These are phyloP conservation scores for Melampsora americana DNA, from an alignment of 1,284 basidiomycete species.

Conservation along the genomic window DNA sequence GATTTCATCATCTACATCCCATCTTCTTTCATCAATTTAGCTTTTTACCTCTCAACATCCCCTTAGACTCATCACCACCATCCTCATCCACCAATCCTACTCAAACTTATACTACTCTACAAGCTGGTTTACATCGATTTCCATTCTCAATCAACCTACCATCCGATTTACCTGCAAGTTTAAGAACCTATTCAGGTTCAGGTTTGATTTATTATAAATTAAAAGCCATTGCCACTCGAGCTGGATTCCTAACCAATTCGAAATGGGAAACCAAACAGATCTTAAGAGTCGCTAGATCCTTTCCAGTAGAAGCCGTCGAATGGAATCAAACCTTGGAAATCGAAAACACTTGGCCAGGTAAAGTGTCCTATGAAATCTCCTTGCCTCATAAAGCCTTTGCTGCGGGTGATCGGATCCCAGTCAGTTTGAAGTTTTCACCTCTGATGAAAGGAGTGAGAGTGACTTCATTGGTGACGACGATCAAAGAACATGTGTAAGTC, in stretches of 20 bases:
- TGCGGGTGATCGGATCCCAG: conserved; percentile 75
- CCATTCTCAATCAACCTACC: conserved; percentile 58
- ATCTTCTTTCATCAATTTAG: conserved; percentile 22
- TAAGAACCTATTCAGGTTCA: conserved; percentile 62
- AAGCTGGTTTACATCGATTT: conserved; percentile 27
- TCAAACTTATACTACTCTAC: conserved; percentile 9
- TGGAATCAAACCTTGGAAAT: conserved; percentile 88
- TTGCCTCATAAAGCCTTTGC: conserved; percentile 72
- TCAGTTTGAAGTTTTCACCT: conserved; percentile 80
- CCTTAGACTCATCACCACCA: too few species aligned
- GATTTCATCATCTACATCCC: conserved; percentile 26
- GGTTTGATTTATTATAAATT: conserved; percentile 79
- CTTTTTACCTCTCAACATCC: conserved; percentile 8
- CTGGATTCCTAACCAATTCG: conserved; percentile 64
- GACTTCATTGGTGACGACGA: conserved; percentile 64
- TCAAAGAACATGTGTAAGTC: conserved; percentile 64
- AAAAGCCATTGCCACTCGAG: conserved; percentile 71
- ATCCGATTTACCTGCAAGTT: conserved; percentile 72
- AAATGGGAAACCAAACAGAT: conserved; percentile 67
- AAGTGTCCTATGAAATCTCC: conserved; percentile 52
- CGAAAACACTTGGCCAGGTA: conserved; percentile 93
- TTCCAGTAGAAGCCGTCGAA: conserved; percentile 77
- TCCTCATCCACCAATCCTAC: too few species aligned
- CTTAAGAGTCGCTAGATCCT: conserved; percentile 69
- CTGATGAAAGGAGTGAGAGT: conserved; percentile 77